Evolutionary conservation across 306 rosid species (phyloP), one percentile per base, ranked within the genome.

Genomic region (Alnus rubra): DNA sequence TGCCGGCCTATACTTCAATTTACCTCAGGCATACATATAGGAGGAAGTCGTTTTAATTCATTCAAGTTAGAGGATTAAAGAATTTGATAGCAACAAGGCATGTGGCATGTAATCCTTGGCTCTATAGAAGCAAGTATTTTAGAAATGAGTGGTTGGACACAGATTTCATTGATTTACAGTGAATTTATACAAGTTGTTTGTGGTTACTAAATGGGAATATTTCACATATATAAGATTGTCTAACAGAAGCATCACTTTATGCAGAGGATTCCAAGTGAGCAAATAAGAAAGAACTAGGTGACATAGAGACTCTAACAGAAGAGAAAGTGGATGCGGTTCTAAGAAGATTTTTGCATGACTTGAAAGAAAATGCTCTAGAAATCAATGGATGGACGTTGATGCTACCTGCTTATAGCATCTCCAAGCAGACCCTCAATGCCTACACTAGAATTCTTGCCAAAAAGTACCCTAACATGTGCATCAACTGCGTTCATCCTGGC

Each of bases 401-500:
- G 92, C 83, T 87, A 23, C 96, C 93, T 15, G 77, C 89, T 0
- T 85, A 89, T 47, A 82, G 91, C 84, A 82, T 89, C 51, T 89
- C 89, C 45, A 89, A 89, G 85, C 79, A 73, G 5, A 39, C 86
- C 37, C 71, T 87, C 18, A 89, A 89, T 77, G 91, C 91, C 47
- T 85, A 83, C 75, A 87, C 93, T 1, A 83, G 93, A 87, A 56
- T 89, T 53, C 84, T 85, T 28, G 91, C 91, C 33, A 85, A 62
- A 35, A 83, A 75, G 82, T 18, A 87, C 55, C 84, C 89, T 7
- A 23, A 81, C 9, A 80, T 85, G 89, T 77, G 54, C 55, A 63
- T 89, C 82, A 89, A 89, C 69, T 89, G 93, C 49, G 89, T 87
- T 37, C 91, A 89, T 80, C 93, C 93, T 0, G 90, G 90, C 47